phyloP scores from a whole-genome alignment of 2,329 filamentous ascomycete genomes.

The Stemphylium beticola region DNA sequence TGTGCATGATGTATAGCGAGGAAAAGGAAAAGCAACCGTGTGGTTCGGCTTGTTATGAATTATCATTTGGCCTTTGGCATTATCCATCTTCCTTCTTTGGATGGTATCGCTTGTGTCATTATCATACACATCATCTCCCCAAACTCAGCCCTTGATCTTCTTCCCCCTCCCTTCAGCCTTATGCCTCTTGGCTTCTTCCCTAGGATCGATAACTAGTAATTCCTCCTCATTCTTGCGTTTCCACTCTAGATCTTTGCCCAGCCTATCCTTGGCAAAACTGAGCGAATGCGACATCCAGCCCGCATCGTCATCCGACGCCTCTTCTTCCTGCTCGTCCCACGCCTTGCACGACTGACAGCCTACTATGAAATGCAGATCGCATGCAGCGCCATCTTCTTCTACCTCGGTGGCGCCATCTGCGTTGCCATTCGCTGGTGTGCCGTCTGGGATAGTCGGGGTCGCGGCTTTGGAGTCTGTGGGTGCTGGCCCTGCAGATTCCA shows the following conservation, averaged over 20 bases:
- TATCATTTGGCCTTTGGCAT: no score
- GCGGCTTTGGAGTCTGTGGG: slow-evolving; percentile 46
- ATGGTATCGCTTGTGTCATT: no score
- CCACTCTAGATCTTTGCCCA: slow-evolving; percentile 90
- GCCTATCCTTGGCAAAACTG: slow-evolving; percentile 83
- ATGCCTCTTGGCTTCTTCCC: slow-evolving; percentile 78
- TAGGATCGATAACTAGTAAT: slow-evolving; percentile 88
- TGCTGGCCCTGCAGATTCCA: slow-evolving; percentile 57
- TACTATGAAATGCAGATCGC: slow-evolving; percentile 94
- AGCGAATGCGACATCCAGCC: slow-evolving; percentile 88
- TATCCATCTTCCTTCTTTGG: no score
- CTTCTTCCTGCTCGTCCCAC: slow-evolving; percentile 76
- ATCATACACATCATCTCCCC: no score
- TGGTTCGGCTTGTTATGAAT: no score
- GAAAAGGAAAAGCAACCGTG: slow-evolving; percentile 8
- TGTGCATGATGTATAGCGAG: slow-evolving; percentile 9
- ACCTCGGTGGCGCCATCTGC: slow-evolving; percentile 10
- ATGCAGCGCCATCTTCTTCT: slow-evolving; percentile 62
- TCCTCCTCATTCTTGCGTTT: slow-evolving; percentile 91
- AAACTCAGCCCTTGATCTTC: not conserved
- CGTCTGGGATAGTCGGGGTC: slow-evolving; percentile 23
- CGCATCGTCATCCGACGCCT: slow-evolving; percentile 63
- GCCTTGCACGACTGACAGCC: slow-evolving; percentile 90
- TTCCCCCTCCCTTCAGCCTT: slow-evolving; percentile 58
- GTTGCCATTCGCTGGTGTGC: slow-evolving; percentile 18